Percentiles rank a stretch among this genome's conserved stretches.
Evolutionary conservation across 345 rosid species (phyloP).

Genomic region (Hibiscus syriacus): DNA sequence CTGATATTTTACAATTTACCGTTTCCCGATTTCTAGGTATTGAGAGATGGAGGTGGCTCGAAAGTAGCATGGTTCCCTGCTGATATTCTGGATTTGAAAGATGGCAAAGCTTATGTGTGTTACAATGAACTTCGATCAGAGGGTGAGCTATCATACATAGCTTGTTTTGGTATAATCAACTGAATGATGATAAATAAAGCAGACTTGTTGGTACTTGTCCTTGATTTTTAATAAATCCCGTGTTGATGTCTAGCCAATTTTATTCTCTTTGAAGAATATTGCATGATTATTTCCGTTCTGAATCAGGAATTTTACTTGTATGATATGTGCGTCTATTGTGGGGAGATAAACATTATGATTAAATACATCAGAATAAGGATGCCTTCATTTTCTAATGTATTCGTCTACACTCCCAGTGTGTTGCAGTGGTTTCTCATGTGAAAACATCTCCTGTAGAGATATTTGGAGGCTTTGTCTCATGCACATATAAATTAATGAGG

Average conservation of each 20-base stretch:
- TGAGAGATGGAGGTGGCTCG: slow-evolving; percentile 57
- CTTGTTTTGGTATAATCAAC: neutral
- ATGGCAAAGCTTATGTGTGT: slow-evolving; percentile 70
- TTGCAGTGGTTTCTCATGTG: neutral
- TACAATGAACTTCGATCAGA: slow-evolving; percentile 53
- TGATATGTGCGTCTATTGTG: neutral
- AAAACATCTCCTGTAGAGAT: neutral
- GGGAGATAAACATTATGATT: neutral
- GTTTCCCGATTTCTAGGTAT: slow-evolving; percentile 41
- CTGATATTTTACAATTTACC: neutral
- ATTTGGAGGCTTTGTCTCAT: neutral
- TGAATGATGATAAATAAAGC: slow-evolving; percentile 6
- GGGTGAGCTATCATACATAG: slow-evolving; percentile 30
- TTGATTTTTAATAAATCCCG: neutral
- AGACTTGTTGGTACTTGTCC: neutral
- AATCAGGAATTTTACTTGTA: neutral
- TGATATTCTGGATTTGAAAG: slow-evolving; percentile 55
- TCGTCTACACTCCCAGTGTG: neutral
- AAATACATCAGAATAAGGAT: neutral
- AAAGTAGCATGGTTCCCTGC: slow-evolving; percentile 84
- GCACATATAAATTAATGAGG: neutral
- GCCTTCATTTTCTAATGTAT: neutral
- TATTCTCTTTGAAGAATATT: neutral
- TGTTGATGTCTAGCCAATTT: neutral
- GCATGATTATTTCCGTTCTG: neutral